A percentile compares a stretch with the other conserved stretches of the same genome.
phyloP scores from a whole-genome alignment of 2,329 filamentous ascomycete species.

The Lasiodiplodia sp. region DNA sequence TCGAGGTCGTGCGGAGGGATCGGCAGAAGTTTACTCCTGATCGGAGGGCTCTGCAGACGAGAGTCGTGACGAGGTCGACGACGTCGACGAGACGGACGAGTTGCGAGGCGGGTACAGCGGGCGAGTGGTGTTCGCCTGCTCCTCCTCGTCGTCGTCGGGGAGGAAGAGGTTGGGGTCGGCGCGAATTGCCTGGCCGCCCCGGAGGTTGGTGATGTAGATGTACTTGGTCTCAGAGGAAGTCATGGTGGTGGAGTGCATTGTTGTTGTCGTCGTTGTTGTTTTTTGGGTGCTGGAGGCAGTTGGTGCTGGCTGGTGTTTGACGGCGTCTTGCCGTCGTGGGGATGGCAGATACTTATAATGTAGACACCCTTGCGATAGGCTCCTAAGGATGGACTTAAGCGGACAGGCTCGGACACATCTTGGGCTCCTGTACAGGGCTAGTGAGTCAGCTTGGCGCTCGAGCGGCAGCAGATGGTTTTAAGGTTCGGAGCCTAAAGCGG shows the following conservation, averaged over 20 bases:
- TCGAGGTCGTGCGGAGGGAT: neutral
- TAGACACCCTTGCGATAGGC: conserved; percentile 11
- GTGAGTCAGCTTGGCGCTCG: conserved; percentile 22
- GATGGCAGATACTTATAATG: neutral
- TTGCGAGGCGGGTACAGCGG: conserved; percentile 20
- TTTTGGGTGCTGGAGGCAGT: neutral
- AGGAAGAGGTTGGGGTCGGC: conserved; percentile 24
- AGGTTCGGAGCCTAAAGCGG: conserved; percentile 25
- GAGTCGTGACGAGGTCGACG: conserved; percentile 17
- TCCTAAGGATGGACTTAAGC: conserved; percentile 4
- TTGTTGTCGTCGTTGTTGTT: neutral
- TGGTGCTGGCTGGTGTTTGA: neutral
- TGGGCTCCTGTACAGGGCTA: conserved; percentile 7
- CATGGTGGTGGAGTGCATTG: neutral
- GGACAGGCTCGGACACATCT: conserved; percentile 10
- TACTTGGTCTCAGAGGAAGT: conserved; percentile 22
- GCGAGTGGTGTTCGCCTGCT: conserved; percentile 11
- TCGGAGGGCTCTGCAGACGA: conserved; percentile 12
- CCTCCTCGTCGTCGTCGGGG: conserved; percentile 23
- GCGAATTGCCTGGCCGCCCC: conserved; percentile 28
- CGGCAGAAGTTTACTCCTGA: conserved; percentile 7
- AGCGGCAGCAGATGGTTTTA: conserved; percentile 19
- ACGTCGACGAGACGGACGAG: conserved; percentile 19
- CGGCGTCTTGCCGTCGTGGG: conserved; percentile 5
- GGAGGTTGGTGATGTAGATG: conserved; percentile 32